Percentiles rank a stretch among this genome's conserved stretches.
Evolutionary conservation across 164 flowering plant species (phyloP).

Genomic region (Hamamelis virginiana): DNA sequence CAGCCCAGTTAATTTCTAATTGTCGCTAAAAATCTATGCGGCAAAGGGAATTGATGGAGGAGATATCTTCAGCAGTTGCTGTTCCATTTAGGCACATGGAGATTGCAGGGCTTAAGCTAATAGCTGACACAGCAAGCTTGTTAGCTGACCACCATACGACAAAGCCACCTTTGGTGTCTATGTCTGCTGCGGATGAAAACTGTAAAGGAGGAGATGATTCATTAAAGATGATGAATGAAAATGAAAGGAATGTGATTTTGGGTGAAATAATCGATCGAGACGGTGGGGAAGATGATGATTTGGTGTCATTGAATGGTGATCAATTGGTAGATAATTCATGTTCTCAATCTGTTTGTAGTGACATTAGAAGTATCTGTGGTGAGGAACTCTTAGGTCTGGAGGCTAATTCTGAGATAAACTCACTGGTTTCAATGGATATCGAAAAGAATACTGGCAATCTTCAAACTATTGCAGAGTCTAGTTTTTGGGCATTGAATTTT

Average conservation of each 20-base stretch:
- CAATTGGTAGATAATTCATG: conserved; percentile 52
- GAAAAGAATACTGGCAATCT: conserved; percentile 21
- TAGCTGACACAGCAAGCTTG: conserved; percentile 27
- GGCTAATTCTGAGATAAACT: conserved; percentile 15
- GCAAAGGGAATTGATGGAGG: conserved; percentile 30
- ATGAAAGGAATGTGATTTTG: conserved; percentile 4
- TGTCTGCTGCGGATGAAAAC: conserved; percentile 8
- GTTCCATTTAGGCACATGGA: conserved; percentile 33
- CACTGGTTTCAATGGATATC: conserved; percentile 27
- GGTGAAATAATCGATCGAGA: conserved; percentile 14
- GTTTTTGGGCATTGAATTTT: conserved; percentile 23
- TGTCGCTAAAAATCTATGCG: not conserved
- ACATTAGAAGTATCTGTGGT: conserved; percentile 10
- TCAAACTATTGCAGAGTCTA: conserved; percentile 31
- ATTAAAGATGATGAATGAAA: conserved; percentile 12
- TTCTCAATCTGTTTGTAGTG: conserved; percentile 33
- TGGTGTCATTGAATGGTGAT: conserved; percentile 50
- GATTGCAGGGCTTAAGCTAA: conserved; percentile 32
- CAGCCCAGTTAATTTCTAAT: too few species aligned
- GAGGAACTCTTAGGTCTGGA: conserved; percentile 25
- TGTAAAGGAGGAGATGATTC: conserved; percentile 7
- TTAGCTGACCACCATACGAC: conserved; percentile 16
- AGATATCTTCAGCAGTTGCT: conserved; percentile 37
- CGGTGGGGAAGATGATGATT: conserved; percentile 29
- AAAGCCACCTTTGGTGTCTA: conserved; percentile 10